A percentile compares a stretch with the other conserved stretches of the same genome.
Conservation (phyloP, 768 basidiomycete genomes). For the Scleroderma citrinum region DNA sequence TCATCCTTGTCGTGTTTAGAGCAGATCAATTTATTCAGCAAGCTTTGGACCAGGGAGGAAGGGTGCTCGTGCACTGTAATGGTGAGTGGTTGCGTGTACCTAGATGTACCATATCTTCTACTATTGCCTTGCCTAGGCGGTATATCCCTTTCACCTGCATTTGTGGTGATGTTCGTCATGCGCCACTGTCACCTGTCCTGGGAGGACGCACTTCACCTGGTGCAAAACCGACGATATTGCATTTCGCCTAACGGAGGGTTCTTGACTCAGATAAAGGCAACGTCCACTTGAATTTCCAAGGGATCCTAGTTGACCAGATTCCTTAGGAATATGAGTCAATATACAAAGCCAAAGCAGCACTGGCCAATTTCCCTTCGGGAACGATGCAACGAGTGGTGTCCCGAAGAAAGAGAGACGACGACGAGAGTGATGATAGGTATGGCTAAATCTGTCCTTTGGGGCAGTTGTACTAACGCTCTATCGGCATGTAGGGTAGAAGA, state of each 20-base stretch:
- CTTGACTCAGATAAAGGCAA: slow-evolving; percentile 84
- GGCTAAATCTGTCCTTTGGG: slow-evolving; percentile 2
- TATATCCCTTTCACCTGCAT: slow-evolving; percentile 81
- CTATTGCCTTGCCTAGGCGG: slow-evolving; percentile 47
- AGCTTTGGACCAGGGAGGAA: slow-evolving; percentile 53
- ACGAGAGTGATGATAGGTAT: slow-evolving; percentile 49
- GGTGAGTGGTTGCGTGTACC: slow-evolving; percentile 38
- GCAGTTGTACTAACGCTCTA: neutral
- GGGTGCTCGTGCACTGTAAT: slow-evolving; percentile 86
- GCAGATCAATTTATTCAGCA: slow-evolving; percentile 72
- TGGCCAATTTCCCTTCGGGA: slow-evolving; percentile 50
- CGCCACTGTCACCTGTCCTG: slow-evolving; percentile 73
- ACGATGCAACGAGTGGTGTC: slow-evolving; percentile 37
- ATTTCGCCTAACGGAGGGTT: slow-evolving; percentile 92
- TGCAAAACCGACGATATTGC: slow-evolving; percentile 89
- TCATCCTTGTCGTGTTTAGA: slow-evolving; percentile 30
- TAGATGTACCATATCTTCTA: neutral
- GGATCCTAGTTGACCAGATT: neutral
- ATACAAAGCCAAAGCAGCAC: slow-evolving; percentile 70
- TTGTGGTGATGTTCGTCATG: slow-evolving; percentile 94
- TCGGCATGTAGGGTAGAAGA: slow-evolving; percentile 27
- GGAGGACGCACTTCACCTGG: slow-evolving; percentile 85
- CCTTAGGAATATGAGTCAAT: slow-evolving; percentile 88
- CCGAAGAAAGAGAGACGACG: slow-evolving; percentile 67
- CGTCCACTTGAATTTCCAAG: slow-evolving; percentile 6